Base-by-base conservation (phyloP, 2,329 filamentous ascomycete genomes). In the Pseudopyrenochaeta lycopersici region DNA sequence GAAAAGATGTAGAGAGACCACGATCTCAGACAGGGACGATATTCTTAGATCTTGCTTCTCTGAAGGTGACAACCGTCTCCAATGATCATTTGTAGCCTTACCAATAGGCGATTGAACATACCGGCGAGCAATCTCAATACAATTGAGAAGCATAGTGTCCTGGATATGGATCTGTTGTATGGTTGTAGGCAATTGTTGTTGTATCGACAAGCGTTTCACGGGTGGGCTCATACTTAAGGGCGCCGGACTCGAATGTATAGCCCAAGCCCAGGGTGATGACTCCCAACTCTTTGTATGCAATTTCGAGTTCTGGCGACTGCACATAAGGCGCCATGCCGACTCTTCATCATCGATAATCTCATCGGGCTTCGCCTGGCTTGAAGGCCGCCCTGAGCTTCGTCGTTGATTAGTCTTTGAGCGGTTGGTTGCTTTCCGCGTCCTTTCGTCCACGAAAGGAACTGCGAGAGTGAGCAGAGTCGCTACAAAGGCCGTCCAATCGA, bases 1-100 rank as follows among this genome's bases (percentile, higher is more conserved):
- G n/a, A 96, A 80, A 2, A 98, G 81, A 76, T 99, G 95, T 11
- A 99, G 80, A 1, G 86, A 89, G 33, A 88, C 80, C 60, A 96
- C 80, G 32, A 94, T 84, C 21, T 46, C 90, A 82, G 67, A 90
- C 85, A 70, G 89, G 79, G 30, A 90, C 82, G 49, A 87, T 77
- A 67, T 82, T 14, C 72, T 69, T 15, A 75, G 52, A 33, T 75
- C 73, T 52, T 73, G 67, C 45, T 70, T 70, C 21, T 69, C 68
- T 3, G 70, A 69, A 4, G 66, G 64, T n/a, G 70, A 88, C 50
- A 84, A 81, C 38, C 87, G 84, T 44, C 82, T 81, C 51, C 85
- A 84, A 46, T 78, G 77, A 32, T 83, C 78, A 49, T 81, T 84
- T 46, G 71, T 63, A 17, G 67, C 63, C 54, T 72, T 72, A 14